These are phyloP conservation scores for Daldinia sp. DNA, from an alignment of 2,329 filamentous ascomycete genomes.

Conservation along the genomic window DNA sequence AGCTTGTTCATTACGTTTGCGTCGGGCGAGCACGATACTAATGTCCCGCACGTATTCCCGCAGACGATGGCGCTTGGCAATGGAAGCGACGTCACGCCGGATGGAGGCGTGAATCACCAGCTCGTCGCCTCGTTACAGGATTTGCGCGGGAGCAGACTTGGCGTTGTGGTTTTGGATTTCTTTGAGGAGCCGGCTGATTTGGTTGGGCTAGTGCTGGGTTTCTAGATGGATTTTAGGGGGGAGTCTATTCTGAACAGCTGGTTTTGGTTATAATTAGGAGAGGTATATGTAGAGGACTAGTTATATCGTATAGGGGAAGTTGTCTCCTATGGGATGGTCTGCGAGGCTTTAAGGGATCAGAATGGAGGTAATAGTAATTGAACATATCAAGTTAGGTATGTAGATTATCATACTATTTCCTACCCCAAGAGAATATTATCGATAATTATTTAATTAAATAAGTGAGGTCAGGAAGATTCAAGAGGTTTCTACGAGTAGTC, in stretches of 20 bases:
- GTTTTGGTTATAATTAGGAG: background rate
- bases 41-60: slow-evolving; percentile 53
- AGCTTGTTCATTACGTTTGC: slow-evolving; percentile 59
- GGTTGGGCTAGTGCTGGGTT: slow-evolving; percentile 50
- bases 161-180: slow-evolving; percentile 62
- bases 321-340: background rate
- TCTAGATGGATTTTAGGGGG: slow-evolving; percentile 12
- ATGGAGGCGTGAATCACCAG: slow-evolving; percentile 56
- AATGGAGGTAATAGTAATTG: background rate
- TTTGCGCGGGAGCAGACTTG: slow-evolving; percentile 54
- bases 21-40: slow-evolving; percentile 52
- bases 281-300: background rate
- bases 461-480: no score
- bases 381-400: background rate
- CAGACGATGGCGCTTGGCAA: slow-evolving; percentile 56
- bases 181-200: slow-evolving; percentile 55
- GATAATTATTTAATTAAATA: no score
- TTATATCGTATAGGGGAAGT: background rate
- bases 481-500: no score
- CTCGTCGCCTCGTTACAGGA: slow-evolving; percentile 49
- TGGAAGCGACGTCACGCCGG: slow-evolving; percentile 47
- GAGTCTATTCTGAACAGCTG: background rate
- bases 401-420: no score
- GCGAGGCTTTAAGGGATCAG: no score
- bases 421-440: no score